Base-by-base conservation (phyloP, 306 rosid genomes). In the Amphicarpaea edgeworthii region DNA sequence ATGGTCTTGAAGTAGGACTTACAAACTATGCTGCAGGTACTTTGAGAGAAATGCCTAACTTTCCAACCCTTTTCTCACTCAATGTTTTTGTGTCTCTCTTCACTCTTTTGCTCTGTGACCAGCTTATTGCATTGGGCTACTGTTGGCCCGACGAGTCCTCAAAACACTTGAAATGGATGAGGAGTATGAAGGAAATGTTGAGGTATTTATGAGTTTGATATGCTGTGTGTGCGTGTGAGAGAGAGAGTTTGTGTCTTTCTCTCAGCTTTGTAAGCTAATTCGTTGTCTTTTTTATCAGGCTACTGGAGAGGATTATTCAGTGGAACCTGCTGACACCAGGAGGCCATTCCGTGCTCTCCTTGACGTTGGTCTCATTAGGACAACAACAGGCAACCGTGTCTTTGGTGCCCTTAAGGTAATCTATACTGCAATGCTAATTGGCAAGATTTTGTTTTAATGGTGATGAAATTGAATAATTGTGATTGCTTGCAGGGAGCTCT, bases 341-440 rank as follows among this genome's bases (percentile, higher is more conserved):
- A 90, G 98, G 82, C 98, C 98, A 14, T 94, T 92, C 92, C 97
- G 97, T 26, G 98, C 98, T 21, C 95, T 94, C 3, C 97, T 94
- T 50, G 98, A 94, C 78, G 97, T 92, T 78, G 98, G 98, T 68
- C 87, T 94, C 73, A 15, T 90, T 20, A 86, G 47, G 86, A 92
- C 97, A 5, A 94, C 98, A 12, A 94, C 98, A 7, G 97, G 97
- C 8, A 92, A 94, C 6, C 90, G 97, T 55, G 91, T 92, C 17
- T 92, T 94, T 51, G 98, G 97, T 84, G 95, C 98, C 66, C 87
- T 94, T 2, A 93, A 87, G 90, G 88, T 89, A 61, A 10, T 21
- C 24, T 1, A 6, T 12, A 21, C 23, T 37, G 7, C 8, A 12
- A 1, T 43, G 6, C 12, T 16, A 5, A 16, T 54, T 47, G 6